These are phyloP conservation scores for Neophaeococcomyces mojaviensis DNA, from an alignment of 2,329 filamentous ascomycete genomes.

Conservation along the genomic window DNA sequence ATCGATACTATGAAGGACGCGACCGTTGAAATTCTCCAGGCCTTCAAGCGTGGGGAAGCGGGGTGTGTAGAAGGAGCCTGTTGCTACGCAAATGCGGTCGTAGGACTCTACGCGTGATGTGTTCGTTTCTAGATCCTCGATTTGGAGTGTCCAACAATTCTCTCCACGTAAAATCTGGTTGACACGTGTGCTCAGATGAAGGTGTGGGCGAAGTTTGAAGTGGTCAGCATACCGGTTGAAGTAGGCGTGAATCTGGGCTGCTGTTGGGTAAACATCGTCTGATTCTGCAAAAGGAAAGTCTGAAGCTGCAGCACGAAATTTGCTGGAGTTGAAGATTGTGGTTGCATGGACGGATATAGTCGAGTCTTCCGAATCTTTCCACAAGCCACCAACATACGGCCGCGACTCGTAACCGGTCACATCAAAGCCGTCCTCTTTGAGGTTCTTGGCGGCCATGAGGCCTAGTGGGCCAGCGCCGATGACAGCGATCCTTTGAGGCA, in stretches of 20 bases:
- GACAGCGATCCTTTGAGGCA: conserved; percentile 11
- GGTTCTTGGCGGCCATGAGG: conserved; percentile 29
- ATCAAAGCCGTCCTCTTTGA: conserved; percentile 39
- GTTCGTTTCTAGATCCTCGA: conserved; percentile 21
- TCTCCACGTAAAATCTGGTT: conserved; percentile 25
- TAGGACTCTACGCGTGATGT: conserved; percentile 24
- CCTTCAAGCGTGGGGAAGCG: conserved; percentile 32
- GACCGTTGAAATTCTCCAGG: conserved; percentile 32
- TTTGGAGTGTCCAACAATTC: conserved; percentile 29
- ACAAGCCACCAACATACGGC: conserved; percentile 37
- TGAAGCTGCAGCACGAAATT: conserved; percentile 34
- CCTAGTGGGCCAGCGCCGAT: conserved; percentile 12
- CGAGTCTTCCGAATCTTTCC: conserved; percentile 34
- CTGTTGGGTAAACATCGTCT: conserved; percentile 24
- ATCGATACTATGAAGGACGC: conserved; percentile 35
- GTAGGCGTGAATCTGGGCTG: conserved; percentile 30
- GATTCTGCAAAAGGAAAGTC: conserved; percentile 39
- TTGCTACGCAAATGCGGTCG: conserved; percentile 34
- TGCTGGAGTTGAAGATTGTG: conserved; percentile 31
- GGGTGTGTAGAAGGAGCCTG: conserved; percentile 30
- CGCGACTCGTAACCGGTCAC: conserved; percentile 35
- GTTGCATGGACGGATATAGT: conserved; percentile 29
- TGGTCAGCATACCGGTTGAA: conserved; percentile 36
- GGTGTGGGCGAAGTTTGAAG: conserved; percentile 31
- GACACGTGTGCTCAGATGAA: conserved; percentile 30